Base-by-base conservation (phyloP, 805 yeast species). In the Candida sphagnicola region DNA sequence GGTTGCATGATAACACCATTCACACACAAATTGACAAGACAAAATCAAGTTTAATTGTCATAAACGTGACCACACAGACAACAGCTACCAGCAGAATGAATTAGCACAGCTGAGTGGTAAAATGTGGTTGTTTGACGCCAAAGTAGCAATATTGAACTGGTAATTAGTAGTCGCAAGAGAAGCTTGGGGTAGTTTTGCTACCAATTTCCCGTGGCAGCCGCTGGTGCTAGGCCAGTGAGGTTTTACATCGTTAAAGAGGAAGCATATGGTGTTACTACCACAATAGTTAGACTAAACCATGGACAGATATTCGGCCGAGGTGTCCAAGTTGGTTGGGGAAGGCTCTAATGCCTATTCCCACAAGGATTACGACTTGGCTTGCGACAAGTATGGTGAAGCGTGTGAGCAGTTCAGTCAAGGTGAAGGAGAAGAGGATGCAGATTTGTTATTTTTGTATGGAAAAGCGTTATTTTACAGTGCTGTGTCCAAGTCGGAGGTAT, bases 401-500 rank as follows among this genome's bases (percentile, higher is more conserved):
- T 87, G 95, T 55, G 82, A 75, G 41, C 44, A 57, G 31, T 71
- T 62, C 47, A 72, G 78, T 35, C 62, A 62, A 10, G 69, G 68
- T 28, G 62, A 71, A 16, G 67, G 72, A 11, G 79, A 76, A n/a
- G 74, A 75, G 32, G 95, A 88, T 46, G 83, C 93, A 4, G 85
- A 85, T 44, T 68, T 87, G 47, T 65, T 89, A 50, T 78, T 74
- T 47, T 59, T 84, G 29, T 89, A 89, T 47, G 96, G 96, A 2
- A 79, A 80, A 56, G 80, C 95, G 0, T 60, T 90, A 26, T 89
- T 82, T 61, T 84, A 81, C 45, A 75, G 77, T 28, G 97, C 90
- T 0, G 84, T 86, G 6, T 65, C 77, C 14, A 82, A 76, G 32
- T 79, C 88, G 2, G 90, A 83, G 31, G 82, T 90, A 3, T 72